Evolutionary conservation across 768 basidiomycete genomes (phyloP).

Genomic region (Plicaturopsis crispa): DNA sequence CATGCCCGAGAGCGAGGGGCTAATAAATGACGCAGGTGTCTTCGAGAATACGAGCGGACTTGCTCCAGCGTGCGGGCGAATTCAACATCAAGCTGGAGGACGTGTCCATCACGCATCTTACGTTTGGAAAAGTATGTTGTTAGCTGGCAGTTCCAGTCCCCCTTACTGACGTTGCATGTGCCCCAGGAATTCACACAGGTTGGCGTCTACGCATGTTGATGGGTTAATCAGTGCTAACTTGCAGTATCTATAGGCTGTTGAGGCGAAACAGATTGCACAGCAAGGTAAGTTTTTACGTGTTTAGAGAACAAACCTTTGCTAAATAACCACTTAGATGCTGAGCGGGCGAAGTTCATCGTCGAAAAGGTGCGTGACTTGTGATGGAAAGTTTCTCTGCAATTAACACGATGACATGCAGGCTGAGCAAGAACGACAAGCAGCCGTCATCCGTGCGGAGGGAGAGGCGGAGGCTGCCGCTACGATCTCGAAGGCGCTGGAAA

Average conservation of each 20-base stretch:
- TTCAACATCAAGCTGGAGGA: constrained; percentile 95
- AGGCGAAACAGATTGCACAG: constrained; percentile 99
- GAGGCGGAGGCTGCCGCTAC: constrained; percentile 96
- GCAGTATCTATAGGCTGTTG: constrained; percentile 62
- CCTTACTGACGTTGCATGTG: constrained; percentile 6
- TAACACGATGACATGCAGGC: constrained; percentile 43
- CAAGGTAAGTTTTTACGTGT: constrained; percentile 53
- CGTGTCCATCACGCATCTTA: constrained; percentile 91
- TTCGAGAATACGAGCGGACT: constrained; percentile 85
- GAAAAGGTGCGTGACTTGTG: constrained; percentile 65
- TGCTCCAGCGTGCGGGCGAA: constrained; percentile 89
- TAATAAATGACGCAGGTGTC: constrained; percentile 52
- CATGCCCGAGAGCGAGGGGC: neutral
- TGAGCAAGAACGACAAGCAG: constrained; percentile 98
- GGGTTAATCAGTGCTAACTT: constrained; percentile 5
- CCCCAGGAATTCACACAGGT: constrained; percentile 78
- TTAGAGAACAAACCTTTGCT: constrained; percentile 3
- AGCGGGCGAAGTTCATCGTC: constrained; percentile 97
- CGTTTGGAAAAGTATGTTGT: constrained; percentile 69
- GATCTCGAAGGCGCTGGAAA: constrained; percentile 84
- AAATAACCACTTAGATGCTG: constrained; percentile 61
- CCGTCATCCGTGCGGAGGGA: constrained; percentile 96
- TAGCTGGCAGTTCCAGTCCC: neutral
- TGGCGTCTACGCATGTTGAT: constrained; percentile 44
- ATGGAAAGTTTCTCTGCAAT: constrained; percentile 4